These are phyloP conservation scores for Blastomyces silverae DNA, from an alignment of 2,329 filamentous ascomycete genomes.

Conservation along the genomic window DNA sequence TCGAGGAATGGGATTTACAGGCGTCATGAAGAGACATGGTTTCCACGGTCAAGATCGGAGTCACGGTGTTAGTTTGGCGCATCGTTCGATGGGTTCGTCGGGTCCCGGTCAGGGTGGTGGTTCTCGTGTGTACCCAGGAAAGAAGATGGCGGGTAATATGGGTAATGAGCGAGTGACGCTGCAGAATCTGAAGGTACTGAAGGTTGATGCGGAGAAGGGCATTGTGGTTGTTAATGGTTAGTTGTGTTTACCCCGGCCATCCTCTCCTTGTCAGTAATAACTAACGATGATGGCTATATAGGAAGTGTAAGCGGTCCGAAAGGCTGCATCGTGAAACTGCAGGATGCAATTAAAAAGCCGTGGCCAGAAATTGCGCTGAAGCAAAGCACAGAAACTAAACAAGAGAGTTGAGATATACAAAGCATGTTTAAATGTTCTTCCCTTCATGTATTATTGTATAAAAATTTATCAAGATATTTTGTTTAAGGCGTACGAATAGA, in stretches of 20 bases:
- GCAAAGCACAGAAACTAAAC: background rate
- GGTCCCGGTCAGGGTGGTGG: constrained; percentile 88
- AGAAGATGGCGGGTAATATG: constrained; percentile 98
- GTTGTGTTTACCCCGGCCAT: constrained; percentile 20
- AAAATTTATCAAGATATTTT: constrained; percentile 27
- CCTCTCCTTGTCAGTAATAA: constrained; percentile 6
- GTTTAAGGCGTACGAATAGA: constrained; percentile 5
- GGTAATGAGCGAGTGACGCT: constrained; percentile 80
- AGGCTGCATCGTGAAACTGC: constrained; percentile 72
- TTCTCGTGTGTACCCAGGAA: constrained; percentile 86
- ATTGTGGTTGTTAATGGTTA: constrained; percentile 79
- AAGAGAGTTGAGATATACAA: constrained; percentile 1
- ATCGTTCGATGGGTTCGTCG: constrained; percentile 83
- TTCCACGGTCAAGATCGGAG: constrained; percentile 82
- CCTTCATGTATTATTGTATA: constrained; percentile 36
- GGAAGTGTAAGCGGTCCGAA: constrained; percentile 79
- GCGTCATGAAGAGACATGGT: constrained; percentile 95
- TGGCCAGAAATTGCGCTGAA: constrained; percentile 58
- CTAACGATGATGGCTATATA: constrained; percentile 26
- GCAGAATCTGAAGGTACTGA: constrained; percentile 83
- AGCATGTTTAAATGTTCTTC: constrained; percentile 14
- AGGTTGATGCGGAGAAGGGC: constrained; percentile 79
- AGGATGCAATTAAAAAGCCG: constrained; percentile 85
- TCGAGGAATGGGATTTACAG: constrained; percentile 86
- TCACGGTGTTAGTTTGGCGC: constrained; percentile 92